Conservation (phyloP, 306 rosid genomes). For the Elaeagnus macrophylla region DNA sequence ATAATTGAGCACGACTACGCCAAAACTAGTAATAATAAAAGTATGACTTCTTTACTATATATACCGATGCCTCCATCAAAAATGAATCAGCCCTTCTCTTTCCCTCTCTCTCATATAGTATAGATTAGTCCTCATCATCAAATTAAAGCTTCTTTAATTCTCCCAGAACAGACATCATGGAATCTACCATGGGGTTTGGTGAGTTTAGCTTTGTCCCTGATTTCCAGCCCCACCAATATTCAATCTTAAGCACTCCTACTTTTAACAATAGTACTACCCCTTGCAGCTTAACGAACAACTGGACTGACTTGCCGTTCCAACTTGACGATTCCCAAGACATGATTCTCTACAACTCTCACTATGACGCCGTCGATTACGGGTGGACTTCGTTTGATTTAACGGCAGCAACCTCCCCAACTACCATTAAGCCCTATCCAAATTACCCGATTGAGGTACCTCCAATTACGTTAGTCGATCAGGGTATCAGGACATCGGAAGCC, state of each 20-base stretch:
- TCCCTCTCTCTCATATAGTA: too few relatives aligned
- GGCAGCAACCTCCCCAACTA: background rate
- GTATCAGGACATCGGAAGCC: background rate
- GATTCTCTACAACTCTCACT: conserved; percentile 37
- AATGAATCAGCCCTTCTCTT: too few relatives aligned
- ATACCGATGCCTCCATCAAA: too few relatives aligned
- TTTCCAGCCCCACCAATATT: background rate
- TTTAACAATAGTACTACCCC: background rate
- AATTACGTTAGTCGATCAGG: background rate
- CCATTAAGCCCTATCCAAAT: conserved; percentile 1
- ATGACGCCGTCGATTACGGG: conserved; percentile 29
- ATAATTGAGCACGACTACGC: too few relatives aligned
- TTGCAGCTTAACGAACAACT: conserved; percentile 22
- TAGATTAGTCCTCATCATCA: too few relatives aligned
- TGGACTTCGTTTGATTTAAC: conserved; percentile 34
- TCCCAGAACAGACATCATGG: background rate
- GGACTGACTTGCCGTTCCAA: conserved; percentile 44
- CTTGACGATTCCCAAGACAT: conserved; percentile 42
- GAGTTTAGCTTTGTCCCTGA: conserved; percentile 1
- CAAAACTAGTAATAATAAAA: too few relatives aligned
- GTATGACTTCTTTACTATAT: too few relatives aligned
- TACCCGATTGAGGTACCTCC: background rate
- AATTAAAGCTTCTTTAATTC: too few relatives aligned
- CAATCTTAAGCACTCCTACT: background rate
- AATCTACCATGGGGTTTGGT: background rate